Evolutionary conservation across 306 rosid genomes (phyloP).

Genomic region (Senna siamea): DNA sequence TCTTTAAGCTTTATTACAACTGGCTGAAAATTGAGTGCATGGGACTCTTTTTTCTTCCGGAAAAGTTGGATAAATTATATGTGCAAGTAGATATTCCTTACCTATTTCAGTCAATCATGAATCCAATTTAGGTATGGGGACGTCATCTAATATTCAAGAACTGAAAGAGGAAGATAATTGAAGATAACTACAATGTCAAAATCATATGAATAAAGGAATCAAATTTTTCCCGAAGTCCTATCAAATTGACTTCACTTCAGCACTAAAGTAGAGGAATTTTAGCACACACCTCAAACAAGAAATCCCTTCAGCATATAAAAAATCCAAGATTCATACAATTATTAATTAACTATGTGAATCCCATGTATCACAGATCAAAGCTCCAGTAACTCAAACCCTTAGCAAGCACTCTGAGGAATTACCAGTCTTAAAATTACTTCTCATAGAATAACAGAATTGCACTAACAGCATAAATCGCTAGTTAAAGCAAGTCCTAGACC

Average conservation of each 20-base stretch:
- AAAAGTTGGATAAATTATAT: background rate
- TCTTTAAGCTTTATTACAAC: background rate
- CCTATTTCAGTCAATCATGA: background rate
- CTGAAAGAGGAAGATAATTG: background rate
- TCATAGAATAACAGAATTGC: background rate
- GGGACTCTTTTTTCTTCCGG: background rate
- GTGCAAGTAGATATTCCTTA: background rate
- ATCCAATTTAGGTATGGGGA: background rate
- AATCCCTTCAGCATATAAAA: slow-evolving; percentile 1
- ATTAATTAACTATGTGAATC: background rate
- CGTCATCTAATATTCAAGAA: background rate
- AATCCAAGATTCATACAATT: slow-evolving; percentile 22
- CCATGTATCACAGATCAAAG: background rate
- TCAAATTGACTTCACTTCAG: slow-evolving; percentile 24
- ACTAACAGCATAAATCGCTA: background rate
- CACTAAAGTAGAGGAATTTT: background rate
- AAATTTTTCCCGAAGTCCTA: background rate
- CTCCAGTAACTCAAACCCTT: slow-evolving; percentile 23
- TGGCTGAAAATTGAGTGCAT: background rate
- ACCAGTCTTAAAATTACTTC: background rate
- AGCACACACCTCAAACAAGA: slow-evolving; percentile 2
- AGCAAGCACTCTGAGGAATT: background rate
- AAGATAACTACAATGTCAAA: background rate
- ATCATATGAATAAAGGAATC: background rate
- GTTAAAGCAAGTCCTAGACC: background rate